A percentile compares a stretch with the other conserved stretches of the same genome.
These are phyloP conservation scores for Berberis thunbergii DNA, from an alignment of 164 flowering plant species.

Conservation along the genomic window DNA sequence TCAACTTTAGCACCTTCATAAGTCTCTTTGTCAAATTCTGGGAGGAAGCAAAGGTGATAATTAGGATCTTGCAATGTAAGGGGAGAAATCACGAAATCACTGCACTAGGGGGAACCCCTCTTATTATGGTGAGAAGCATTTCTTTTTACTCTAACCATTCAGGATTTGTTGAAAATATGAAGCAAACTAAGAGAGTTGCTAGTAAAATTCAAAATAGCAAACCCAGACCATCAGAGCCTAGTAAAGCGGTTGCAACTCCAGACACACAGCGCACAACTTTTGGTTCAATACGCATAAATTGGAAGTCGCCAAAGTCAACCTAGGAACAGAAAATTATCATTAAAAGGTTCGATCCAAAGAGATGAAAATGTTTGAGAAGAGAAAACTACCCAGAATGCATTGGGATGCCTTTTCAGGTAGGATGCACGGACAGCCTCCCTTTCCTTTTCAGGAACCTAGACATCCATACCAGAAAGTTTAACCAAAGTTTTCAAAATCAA, in stretches of 20 bases:
- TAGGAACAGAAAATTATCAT: constrained; percentile 18
- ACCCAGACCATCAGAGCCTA: constrained; percentile 83
- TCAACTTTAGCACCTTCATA: constrained; percentile 72
- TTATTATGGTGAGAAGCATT: not conserved
- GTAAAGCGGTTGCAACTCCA: constrained; percentile 85
- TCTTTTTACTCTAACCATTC: not conserved
- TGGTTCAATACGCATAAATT: constrained; percentile 82
- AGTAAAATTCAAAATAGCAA: not conserved
- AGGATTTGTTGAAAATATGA: not conserved
- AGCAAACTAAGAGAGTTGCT: not conserved
- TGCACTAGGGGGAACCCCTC: not conserved
- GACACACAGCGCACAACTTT: constrained; percentile 76
- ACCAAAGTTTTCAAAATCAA: not conserved
- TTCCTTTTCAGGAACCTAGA: constrained; percentile 55
- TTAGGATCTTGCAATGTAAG: not conserved
- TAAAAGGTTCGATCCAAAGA: constrained; percentile 1
- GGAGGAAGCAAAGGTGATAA: constrained; percentile 4
- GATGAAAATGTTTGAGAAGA: not conserved
- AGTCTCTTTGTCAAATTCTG: constrained; percentile 63
- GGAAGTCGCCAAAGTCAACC: constrained; percentile 96
- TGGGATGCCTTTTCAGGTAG: constrained; percentile 76
- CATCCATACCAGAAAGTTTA: constrained; percentile 1
- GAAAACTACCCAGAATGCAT: constrained; percentile 72
- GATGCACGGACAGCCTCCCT: constrained; percentile 45
- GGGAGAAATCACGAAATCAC: not conserved